These are phyloP conservation scores for Penicillium alfredii DNA, from an alignment of 495 filamentous ascomycete genomes.

Conservation along the genomic window DNA sequence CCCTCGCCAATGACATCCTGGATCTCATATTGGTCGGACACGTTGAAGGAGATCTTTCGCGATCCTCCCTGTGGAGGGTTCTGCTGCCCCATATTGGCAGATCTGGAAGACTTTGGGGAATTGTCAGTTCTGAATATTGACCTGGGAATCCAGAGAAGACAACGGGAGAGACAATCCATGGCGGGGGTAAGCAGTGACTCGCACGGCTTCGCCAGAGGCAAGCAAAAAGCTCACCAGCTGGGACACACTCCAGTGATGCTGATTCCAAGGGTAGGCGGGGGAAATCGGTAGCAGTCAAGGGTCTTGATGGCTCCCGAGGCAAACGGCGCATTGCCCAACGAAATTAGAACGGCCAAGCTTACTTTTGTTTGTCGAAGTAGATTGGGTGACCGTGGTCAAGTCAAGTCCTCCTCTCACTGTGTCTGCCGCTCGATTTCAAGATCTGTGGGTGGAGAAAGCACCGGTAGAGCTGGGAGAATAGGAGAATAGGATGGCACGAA, in stretches of 20 bases:
- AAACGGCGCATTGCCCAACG: slow-evolving; percentile 2
- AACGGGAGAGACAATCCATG: not conserved
- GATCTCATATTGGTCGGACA: slow-evolving; percentile 98
- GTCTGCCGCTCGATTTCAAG: not conserved
- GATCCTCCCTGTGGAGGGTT: slow-evolving; percentile 51
- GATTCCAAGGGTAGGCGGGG: too few species aligned
- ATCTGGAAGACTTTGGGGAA: not conserved
- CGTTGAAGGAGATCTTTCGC: slow-evolving; percentile 99
- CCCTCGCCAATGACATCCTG: slow-evolving; percentile 99
- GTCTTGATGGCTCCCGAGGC: too few species aligned
- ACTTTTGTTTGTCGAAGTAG: slow-evolving; percentile 20
- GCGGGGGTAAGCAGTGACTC: too few species aligned
- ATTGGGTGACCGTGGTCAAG: too few species aligned
- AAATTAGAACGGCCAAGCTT: slow-evolving; percentile 9
- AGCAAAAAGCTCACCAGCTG: too few species aligned
- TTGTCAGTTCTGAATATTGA: slow-evolving; percentile 2
- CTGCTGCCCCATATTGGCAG: slow-evolving; percentile 43
- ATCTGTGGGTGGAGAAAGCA: not conserved
- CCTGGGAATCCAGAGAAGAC: not conserved
- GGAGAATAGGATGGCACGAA: slow-evolving; percentile 1
- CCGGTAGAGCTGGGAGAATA: not conserved
- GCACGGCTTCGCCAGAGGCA: too few species aligned
- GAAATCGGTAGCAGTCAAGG: too few species aligned
- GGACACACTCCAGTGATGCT: too few species aligned
- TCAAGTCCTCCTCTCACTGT: slow-evolving; percentile 1